Evolutionary conservation across 2,329 filamentous ascomycete species (phyloP).

Genomic region (Dothideomycetes sp.): DNA sequence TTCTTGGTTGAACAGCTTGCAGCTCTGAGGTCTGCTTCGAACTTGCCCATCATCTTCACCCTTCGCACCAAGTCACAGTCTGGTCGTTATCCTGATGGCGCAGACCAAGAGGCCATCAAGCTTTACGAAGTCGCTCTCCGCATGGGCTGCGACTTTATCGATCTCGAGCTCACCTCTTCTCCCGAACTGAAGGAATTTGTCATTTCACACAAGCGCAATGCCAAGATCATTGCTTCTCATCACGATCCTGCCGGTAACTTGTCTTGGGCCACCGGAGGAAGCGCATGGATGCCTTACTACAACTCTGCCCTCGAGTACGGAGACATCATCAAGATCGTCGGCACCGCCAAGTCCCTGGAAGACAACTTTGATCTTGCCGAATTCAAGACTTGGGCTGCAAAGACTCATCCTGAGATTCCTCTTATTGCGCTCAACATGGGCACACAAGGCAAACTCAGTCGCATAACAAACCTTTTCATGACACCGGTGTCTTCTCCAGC

Average conservation of each 20-base stretch:
- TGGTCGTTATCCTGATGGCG: constrained; percentile 74
- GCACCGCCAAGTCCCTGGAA: constrained; percentile 62
- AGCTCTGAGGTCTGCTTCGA: constrained; percentile 60
- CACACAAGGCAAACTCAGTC: constrained; percentile 72
- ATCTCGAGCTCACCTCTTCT: constrained; percentile 82
- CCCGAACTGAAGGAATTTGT: constrained; percentile 57
- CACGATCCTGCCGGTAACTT: constrained; percentile 73
- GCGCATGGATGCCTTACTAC: constrained; percentile 71
- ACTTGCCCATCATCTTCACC: constrained; percentile 84
- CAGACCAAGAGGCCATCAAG: constrained; percentile 53
- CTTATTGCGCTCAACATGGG: constrained; percentile 97
- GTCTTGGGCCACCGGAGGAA: constrained; percentile 73
- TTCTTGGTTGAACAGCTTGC: constrained; percentile 77
- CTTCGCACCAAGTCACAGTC: constrained; percentile 79
- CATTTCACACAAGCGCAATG: constrained; percentile 51
- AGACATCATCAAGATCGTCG: constrained; percentile 90
- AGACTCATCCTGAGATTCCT: constrained; percentile 61
- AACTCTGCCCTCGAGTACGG: constrained; percentile 84
- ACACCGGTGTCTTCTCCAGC: constrained; percentile 86
- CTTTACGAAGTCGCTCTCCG: constrained; percentile 73
- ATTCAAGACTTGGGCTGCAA: constrained; percentile 70
- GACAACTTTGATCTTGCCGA: constrained; percentile 79
- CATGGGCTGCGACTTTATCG: constrained; percentile 83
- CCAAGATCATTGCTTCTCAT: constrained; percentile 87
- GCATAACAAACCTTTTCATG: constrained; percentile 84